A percentile compares a stretch with the other conserved stretches of the same genome.
Conservation (phyloP, 1,284 basidiomycete genomes). For the Sanghuangporus baumii region DNA sequence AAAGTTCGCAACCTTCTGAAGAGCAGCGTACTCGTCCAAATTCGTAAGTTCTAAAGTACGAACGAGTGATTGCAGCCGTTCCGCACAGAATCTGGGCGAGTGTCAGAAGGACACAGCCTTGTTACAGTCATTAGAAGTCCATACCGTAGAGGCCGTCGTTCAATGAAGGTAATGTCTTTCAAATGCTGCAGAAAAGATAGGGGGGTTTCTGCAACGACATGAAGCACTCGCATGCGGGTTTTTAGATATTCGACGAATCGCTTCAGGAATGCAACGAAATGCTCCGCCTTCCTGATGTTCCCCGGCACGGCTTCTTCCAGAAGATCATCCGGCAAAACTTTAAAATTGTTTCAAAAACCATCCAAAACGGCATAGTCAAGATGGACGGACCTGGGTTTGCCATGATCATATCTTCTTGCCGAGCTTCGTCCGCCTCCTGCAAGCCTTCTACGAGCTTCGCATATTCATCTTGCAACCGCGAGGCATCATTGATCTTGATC, state of each 20-base stretch:
- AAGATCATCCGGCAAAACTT: constrained; percentile 92
- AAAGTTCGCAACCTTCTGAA: constrained; percentile 96
- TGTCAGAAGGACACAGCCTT: constrained; percentile 13
- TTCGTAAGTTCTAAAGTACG: constrained; percentile 88
- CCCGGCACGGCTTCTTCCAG: constrained; percentile 95
- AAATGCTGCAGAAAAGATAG: constrained; percentile 97
- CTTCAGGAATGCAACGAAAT: constrained; percentile 98
- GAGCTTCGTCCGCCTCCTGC: constrained; percentile 63
- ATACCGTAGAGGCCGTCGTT: constrained; percentile 88
- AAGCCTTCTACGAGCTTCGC: constrained; percentile 93
- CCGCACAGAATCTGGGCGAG: constrained; percentile 82
- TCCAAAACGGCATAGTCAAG: neutral
- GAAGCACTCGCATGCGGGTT: constrained; percentile 98
- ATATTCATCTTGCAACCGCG: constrained; percentile 96
- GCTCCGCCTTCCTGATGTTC: constrained; percentile 97
- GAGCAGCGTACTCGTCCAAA: constrained; percentile 85
- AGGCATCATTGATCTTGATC: constrained; percentile 91
- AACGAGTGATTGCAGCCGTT: constrained; percentile 91
- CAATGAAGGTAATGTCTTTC: constrained; percentile 99
- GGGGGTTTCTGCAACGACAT: constrained; percentile 99
- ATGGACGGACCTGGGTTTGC: constrained; percentile 72
- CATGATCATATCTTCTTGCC: constrained; percentile 81
- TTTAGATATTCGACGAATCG: constrained; percentile 99
- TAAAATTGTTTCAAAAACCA: neutral
- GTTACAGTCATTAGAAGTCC: constrained; percentile 3